Evolutionary conservation across 805 yeast species (phyloP), one percentile per base, ranked within the genome.

Genomic region (Wickerhamomyces rabaulensis): DNA sequence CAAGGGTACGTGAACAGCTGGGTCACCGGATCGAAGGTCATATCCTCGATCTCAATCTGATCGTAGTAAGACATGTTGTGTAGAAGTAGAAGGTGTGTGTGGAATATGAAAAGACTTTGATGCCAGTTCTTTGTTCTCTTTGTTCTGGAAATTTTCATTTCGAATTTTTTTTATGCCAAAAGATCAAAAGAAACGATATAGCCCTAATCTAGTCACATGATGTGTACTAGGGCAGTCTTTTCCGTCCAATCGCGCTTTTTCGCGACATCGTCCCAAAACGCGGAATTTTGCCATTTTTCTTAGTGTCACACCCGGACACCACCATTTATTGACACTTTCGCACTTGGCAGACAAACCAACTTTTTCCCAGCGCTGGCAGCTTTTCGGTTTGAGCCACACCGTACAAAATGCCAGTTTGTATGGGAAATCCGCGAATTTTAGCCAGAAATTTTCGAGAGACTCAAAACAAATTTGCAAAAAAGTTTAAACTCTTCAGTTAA

Each of bases 1-100:
- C 99, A 94, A 4, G 99, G 99, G 59, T 91, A 92, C 43, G 89
- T 85, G 67, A 91, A 88, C 22, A 88, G 67, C 64, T 86, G 90
- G 13, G 86, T 80, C n/a, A 70, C 73, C 3, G 91, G 80, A 64
- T 94, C 97, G 63, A 80, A 94, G 3, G 90, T 82, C 82, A 94
- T 91, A 64, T 94, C 99, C 66, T 94, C 99, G 44, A 94, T 94
- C 71, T 94, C 99, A 47, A 94, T 83, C 63, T 94, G 95, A 66
- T 94, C 99, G 67, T 94, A 94, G 29, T 83, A 76, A 1, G 82
- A 70, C 53, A 82, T 83, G 3, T 12, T 36, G 6, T 31, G 15
- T 9, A 9, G 27, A 25, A 25, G 27, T 25, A 25, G 10, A 25
- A 8, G n/a, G n/a, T n/a, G n/a, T n/a, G n/a, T n/a, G n/a, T n/a